These are phyloP conservation scores for Wallacemonas sp. DNA, from an alignment of 208 protist species.

Conservation along the genomic window DNA sequence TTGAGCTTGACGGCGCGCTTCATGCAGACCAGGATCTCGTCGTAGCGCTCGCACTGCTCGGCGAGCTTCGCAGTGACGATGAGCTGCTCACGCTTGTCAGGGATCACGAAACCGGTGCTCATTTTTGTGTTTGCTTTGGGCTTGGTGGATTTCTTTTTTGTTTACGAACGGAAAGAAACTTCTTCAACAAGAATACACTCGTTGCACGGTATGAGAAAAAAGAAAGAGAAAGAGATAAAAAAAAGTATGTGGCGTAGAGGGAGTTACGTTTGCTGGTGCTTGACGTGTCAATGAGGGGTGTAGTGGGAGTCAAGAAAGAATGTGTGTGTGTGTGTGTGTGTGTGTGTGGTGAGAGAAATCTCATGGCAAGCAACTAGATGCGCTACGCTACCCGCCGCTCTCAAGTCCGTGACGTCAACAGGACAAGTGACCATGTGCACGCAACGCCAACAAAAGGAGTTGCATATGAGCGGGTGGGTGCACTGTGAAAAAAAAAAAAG, in stretches of 20 bases:
- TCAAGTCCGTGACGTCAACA: too few relatives aligned
- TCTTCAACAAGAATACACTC: neutral
- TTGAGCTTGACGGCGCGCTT: slow-evolving; percentile 96
- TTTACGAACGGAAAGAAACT: slow-evolving; percentile 4
- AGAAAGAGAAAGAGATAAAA: slow-evolving; percentile 6
- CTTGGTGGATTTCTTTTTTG: slow-evolving; percentile 12
- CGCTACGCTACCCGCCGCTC: too few relatives aligned
- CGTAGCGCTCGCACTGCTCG: slow-evolving; percentile 99
- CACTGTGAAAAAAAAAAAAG: too few relatives aligned
- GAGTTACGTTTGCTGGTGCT: neutral
- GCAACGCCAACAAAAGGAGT: too few relatives aligned
- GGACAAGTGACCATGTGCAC: too few relatives aligned
- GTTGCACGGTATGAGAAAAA: neutral
- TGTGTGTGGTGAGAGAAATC: too few relatives aligned
- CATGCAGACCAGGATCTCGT: slow-evolving; percentile 99
- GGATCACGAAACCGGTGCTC: slow-evolving; percentile 63
- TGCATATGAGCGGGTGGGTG: too few relatives aligned
- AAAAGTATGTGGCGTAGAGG: slow-evolving; percentile 6
- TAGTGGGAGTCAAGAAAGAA: slow-evolving; percentile 12
- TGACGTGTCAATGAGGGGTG: neutral
- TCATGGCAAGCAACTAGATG: too few relatives aligned
- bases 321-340: too few relatives aligned
- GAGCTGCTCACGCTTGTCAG: slow-evolving; percentile 93
- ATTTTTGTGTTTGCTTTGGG: slow-evolving; percentile 19
- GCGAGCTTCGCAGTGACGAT: slow-evolving; percentile 97